These are phyloP conservation scores for Clarireedia monteithiana DNA, from an alignment of 2,329 filamentous ascomycete genomes.

Conservation along the genomic window DNA sequence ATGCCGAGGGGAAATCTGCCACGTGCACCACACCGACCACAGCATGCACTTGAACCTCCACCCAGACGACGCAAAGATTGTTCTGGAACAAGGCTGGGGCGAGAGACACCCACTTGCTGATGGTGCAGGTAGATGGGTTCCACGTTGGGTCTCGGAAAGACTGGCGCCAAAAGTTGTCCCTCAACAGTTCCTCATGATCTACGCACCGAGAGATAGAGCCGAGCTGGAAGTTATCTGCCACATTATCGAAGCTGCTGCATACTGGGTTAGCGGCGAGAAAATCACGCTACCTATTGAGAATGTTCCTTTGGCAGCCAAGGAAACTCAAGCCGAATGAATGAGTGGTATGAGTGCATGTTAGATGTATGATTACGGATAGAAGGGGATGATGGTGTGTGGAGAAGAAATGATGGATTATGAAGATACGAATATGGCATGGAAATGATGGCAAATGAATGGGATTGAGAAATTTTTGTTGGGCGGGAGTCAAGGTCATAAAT, in stretches of 20 bases:
- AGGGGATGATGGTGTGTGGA: neutral
- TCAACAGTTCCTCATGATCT: constrained; percentile 70
- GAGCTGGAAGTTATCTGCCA: constrained; percentile 60
- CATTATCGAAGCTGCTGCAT: constrained; percentile 68
- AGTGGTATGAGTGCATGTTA: neutral
- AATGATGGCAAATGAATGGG: neutral
- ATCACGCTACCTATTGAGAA: constrained; percentile 17
- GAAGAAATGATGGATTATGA: too few relatives aligned
- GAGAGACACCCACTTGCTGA: constrained; percentile 61
- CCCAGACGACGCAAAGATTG: constrained; percentile 64
- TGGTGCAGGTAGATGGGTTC: constrained; percentile 53
- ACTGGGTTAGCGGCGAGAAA: constrained; percentile 43
- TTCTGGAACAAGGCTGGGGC: constrained; percentile 73
- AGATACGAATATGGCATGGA: neutral
- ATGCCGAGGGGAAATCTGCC: constrained; percentile 74
- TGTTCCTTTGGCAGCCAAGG: neutral
- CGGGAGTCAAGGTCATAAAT: constrained; percentile 1
- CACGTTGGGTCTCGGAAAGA: neutral
- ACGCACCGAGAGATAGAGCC: constrained; percentile 62
- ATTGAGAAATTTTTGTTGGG: neutral
- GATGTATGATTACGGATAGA: neutral
- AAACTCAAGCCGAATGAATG: neutral
- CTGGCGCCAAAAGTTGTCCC: constrained; percentile 41
- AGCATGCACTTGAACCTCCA: constrained; percentile 76
- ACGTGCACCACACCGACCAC: constrained; percentile 69